phyloP scores from a whole-genome alignment of 352 stramenopile genomes.

The Globisporangium radiosum region DNA sequence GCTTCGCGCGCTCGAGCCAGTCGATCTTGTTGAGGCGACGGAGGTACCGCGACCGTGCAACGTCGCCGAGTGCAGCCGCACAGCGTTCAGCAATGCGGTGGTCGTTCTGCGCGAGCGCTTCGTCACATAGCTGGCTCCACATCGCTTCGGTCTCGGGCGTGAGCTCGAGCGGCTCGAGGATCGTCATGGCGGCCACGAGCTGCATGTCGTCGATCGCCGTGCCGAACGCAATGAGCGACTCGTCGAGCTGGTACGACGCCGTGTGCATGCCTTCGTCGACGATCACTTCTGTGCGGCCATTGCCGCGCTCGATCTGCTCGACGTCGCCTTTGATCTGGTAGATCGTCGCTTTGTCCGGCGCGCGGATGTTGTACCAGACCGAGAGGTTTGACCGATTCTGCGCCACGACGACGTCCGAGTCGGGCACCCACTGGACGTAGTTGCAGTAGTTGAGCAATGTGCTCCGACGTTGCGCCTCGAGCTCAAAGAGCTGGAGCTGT shows the following conservation, averaged over 20 bases:
- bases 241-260: constrained; percentile 89
- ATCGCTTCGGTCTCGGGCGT: constrained; percentile 90
- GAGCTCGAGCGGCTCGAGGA: constrained; percentile 89
- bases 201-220: constrained; percentile 91
- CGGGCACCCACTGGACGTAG: constrained; percentile 96
- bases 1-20: constrained; percentile 66
- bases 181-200: constrained; percentile 88
- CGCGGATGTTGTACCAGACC: constrained; percentile 95
- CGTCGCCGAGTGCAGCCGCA: constrained; percentile 87
- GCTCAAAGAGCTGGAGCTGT: constrained; percentile 90
- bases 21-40: constrained; percentile 89
- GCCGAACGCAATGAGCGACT: constrained; percentile 92
- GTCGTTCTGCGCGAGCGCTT: constrained; percentile 83
- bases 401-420: constrained; percentile 92
- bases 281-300: constrained; percentile 92
- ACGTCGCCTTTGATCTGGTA: constrained; percentile 94
- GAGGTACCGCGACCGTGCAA: constrained; percentile 84
- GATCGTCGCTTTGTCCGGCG: constrained; percentile 91
- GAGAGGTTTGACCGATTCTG: constrained; percentile 90
- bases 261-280: constrained; percentile 94
- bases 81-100: constrained; percentile 89
- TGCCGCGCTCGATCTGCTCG: constrained; percentile 90
- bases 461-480: constrained; percentile 77
- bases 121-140: constrained; percentile 89
- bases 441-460: constrained; percentile 93